Percentiles rank a stretch among this genome's conserved stretches.
Evolutionary conservation across 1,284 basidiomycete species (phyloP).

Genomic region (Moesziomyces antarcticus): DNA sequence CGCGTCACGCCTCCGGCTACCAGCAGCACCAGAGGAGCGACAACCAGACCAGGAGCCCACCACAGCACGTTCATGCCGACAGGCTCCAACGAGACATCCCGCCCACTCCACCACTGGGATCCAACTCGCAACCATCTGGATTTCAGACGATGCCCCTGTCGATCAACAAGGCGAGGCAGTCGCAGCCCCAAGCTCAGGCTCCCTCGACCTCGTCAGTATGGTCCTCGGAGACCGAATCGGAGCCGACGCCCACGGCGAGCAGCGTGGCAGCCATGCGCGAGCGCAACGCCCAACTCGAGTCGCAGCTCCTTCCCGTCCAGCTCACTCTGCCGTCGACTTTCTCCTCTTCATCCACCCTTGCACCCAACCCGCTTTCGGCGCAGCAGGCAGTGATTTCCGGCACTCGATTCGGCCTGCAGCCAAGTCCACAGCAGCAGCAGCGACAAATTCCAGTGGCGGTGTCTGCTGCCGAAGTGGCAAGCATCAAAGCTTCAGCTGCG

Average conservation of each 20-base stretch:
- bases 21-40: constrained; percentile 6
- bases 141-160: constrained; percentile 35
- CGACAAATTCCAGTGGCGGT: not conserved
- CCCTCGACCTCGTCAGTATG: constrained; percentile 23
- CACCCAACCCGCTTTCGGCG: constrained; percentile 1
- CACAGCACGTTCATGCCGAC: not conserved
- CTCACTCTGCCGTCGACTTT: constrained; percentile 36
- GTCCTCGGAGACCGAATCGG: constrained; percentile 43
- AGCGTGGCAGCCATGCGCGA: constrained; percentile 44
- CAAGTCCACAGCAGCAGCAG: constrained; percentile 1
- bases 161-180: constrained; percentile 15
- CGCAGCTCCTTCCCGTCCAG: constrained; percentile 29
- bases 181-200: constrained; percentile 1
- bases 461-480: constrained; percentile 20
- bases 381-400: not conserved
- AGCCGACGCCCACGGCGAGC: constrained; percentile 51
- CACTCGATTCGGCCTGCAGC: not conserved
- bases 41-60: not conserved
- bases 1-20: constrained; percentile 4
- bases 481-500: constrained; percentile 29
- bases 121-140: not conserved
- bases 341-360: constrained; percentile 12
- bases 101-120: constrained; percentile 30
- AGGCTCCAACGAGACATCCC: constrained; percentile 17
- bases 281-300: constrained; percentile 23